phyloP scores from a whole-genome alignment of 2,329 filamentous ascomycete species.

The Colletotrichum cuscutae region DNA sequence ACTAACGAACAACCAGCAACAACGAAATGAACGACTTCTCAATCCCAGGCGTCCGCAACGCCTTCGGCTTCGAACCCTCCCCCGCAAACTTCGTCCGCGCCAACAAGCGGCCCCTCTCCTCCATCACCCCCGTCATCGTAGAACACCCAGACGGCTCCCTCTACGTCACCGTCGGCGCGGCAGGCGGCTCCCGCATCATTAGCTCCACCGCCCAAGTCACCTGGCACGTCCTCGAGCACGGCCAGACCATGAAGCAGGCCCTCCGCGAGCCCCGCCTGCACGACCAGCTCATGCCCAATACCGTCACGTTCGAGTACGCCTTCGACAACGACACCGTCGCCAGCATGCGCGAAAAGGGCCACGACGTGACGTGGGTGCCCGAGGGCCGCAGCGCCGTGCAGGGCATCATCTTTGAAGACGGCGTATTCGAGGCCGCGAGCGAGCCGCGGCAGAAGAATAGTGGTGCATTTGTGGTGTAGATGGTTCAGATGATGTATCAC shows the following conservation, averaged over 20 bases:
- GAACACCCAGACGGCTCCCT: slow-evolving; percentile 71
- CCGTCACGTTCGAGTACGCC: slow-evolving; percentile 72
- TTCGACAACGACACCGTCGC: slow-evolving; percentile 74
- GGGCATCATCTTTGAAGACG: slow-evolving; percentile 70
- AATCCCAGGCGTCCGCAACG: slow-evolving; percentile 80
- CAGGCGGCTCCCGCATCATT: slow-evolving; percentile 86
- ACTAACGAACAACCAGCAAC: slow-evolving; percentile 52
- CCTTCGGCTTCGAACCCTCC: slow-evolving; percentile 86
- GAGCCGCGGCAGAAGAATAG: slow-evolving; percentile 81
- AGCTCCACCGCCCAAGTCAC: slow-evolving; percentile 80
- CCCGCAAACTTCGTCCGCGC: slow-evolving; percentile 84
- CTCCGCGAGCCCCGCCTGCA: slow-evolving; percentile 77
- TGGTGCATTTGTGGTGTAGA: slow-evolving; percentile 65
- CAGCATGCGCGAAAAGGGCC: slow-evolving; percentile 71
- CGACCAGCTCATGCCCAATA: slow-evolving; percentile 83
- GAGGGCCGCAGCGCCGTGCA: slow-evolving; percentile 77
- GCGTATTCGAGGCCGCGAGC: slow-evolving; percentile 80
- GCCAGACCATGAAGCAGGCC: slow-evolving; percentile 68
- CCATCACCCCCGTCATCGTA: slow-evolving; percentile 82
- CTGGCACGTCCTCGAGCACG: slow-evolving; percentile 76
- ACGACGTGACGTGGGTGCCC: slow-evolving; percentile 77
- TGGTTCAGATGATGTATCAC: neutral
- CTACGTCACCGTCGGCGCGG: slow-evolving; percentile 77
- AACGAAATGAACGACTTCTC: slow-evolving; percentile 85
- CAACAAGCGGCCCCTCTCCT: slow-evolving; percentile 84